These are phyloP conservation scores for Syzygium oleosum DNA, from an alignment of 345 rosid genomes.

Conservation along the genomic window DNA sequence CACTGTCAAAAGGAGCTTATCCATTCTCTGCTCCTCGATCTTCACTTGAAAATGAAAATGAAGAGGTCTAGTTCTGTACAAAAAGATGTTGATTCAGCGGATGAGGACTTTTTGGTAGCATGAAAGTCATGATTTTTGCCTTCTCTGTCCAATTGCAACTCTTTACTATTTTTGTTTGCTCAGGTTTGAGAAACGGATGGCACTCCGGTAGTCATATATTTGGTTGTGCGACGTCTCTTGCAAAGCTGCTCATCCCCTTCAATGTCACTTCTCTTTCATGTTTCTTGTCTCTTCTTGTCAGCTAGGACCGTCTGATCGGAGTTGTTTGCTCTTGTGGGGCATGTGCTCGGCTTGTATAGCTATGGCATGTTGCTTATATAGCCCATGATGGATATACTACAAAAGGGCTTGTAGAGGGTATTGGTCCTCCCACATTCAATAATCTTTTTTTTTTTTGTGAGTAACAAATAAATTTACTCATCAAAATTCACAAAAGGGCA, in stretches of 20 bases:
- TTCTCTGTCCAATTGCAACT: background rate
- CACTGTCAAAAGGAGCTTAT: constrained; percentile 27
- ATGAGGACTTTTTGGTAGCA: background rate
- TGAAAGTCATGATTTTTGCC: background rate
- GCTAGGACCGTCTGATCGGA: too few relatives aligned
- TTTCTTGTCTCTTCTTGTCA: too few relatives aligned
- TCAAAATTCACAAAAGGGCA: background rate
- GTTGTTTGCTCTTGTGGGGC: background rate
- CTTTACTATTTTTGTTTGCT: background rate
- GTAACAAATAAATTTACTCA: too few relatives aligned
- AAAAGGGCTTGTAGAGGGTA: background rate
- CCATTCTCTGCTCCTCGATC: constrained; percentile 22
- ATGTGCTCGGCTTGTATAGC: background rate
- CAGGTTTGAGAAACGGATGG: background rate
- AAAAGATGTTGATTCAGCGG: background rate
- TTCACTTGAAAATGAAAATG: constrained; percentile 37
- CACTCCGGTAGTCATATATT: background rate
- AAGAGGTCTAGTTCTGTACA: constrained; percentile 10
- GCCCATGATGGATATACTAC: background rate
- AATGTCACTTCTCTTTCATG: too few relatives aligned
- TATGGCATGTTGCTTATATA: background rate
- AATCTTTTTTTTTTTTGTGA: too few relatives aligned
- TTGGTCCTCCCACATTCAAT: background rate
- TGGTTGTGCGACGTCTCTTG: background rate
- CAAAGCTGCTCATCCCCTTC: background rate